Percentiles rank a stretch among this genome's conserved stretches.
phyloP scores from a whole-genome alignment of 192 early-diverging fungal species.

The Backusella psychrophila region DNA sequence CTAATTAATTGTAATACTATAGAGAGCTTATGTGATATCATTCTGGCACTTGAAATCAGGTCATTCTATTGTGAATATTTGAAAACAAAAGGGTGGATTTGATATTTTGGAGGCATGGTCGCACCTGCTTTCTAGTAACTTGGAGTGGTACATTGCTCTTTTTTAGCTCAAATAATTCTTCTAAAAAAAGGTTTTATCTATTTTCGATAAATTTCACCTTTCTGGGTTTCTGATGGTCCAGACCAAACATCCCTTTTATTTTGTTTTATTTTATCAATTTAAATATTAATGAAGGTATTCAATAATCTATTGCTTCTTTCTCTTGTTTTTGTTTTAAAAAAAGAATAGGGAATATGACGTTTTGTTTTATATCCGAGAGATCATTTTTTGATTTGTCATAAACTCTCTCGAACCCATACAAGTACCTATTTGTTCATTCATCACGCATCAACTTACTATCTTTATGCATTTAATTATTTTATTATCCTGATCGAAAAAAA shows the following conservation, averaged over 20 bases:
- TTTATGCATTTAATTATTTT: not conserved
- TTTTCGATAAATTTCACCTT: not conserved
- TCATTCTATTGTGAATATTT: not conserved
- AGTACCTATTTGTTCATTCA: not conserved
- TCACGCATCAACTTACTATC: not conserved
- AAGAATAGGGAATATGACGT: not conserved
- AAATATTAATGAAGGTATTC: not conserved
- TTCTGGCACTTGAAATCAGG: not conserved
- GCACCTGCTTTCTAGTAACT: not conserved
- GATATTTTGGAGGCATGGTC: not conserved
- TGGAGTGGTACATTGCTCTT: not conserved
- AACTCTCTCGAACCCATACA: not conserved
- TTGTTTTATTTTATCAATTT: not conserved
- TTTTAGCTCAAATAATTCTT: not conserved
- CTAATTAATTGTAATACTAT: not conserved
- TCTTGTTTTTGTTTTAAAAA: not conserved
- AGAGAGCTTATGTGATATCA: not conserved
- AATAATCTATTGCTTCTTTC: not conserved
- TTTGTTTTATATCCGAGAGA: not conserved
- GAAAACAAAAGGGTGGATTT: not conserved
- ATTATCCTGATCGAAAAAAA: not conserved
- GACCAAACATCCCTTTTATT: not conserved
- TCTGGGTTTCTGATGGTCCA: not conserved
- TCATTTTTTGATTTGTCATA: not conserved
- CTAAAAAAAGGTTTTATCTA: not conserved